Conservation (phyloP, 495 filamentous ascomycete species). For the Hyaloscypha bicolor region DNA sequence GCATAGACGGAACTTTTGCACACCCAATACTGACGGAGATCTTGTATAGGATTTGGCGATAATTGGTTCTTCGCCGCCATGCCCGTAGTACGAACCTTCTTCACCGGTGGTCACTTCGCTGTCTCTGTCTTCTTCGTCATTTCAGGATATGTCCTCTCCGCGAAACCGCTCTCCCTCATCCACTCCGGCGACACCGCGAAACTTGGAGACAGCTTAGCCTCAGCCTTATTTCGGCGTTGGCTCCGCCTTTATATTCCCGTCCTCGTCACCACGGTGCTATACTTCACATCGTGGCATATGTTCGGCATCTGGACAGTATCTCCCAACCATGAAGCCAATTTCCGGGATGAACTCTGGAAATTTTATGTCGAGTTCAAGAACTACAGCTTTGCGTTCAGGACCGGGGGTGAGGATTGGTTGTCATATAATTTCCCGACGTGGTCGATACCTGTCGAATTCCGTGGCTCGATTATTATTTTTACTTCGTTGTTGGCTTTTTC, state of each 20-base stretch:
- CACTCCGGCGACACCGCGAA: slow-evolving; percentile 46
- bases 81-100: slow-evolving; percentile 60
- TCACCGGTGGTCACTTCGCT: slow-evolving; percentile 59
- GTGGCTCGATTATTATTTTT: slow-evolving; percentile 65
- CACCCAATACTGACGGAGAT: background rate
- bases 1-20: background rate
- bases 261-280: slow-evolving; percentile 55
- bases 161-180: slow-evolving; percentile 60
- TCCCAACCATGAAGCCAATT: slow-evolving; percentile 41
- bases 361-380: slow-evolving; percentile 62
- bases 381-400: slow-evolving; percentile 58
- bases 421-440: slow-evolving; percentile 66
- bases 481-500: slow-evolving; percentile 56
- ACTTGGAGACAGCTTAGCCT: slow-evolving; percentile 46
- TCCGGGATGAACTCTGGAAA: slow-evolving; percentile 49
- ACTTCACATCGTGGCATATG: slow-evolving; percentile 51
- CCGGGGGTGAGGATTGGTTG: slow-evolving; percentile 47
- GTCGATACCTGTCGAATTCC: slow-evolving; percentile 72
- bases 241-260: slow-evolving; percentile 65
- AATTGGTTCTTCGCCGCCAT: slow-evolving; percentile 54
- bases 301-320: slow-evolving; percentile 46
- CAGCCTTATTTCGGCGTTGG: slow-evolving; percentile 63
- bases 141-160: slow-evolving; percentile 67
- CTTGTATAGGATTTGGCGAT: slow-evolving; percentile 31
- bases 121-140: slow-evolving; percentile 74